A percentile compares a stretch with the other conserved stretches of the same genome.
Conservation (phyloP, 768 basidiomycete species). For the Trichaptum fuscoviolaceum region DNA sequence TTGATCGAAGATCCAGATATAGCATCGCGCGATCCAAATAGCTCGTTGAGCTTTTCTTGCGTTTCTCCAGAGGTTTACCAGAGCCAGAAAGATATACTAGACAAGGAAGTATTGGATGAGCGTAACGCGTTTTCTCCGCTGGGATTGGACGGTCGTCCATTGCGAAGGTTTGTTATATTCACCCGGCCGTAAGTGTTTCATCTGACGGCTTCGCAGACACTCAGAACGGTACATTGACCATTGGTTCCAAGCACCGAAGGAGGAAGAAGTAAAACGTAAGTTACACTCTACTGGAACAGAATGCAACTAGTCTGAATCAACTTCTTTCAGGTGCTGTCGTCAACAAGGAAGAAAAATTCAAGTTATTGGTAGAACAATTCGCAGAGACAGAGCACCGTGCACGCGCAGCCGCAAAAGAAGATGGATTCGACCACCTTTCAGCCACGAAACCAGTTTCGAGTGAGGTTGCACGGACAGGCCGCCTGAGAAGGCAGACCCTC, state of each 20-base stretch:
- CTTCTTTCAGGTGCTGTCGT: background rate
- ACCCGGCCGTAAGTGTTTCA: conserved; percentile 1
- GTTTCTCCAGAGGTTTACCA: conserved; percentile 45
- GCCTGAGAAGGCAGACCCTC: background rate
- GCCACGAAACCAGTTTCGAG: background rate
- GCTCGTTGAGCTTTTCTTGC: conserved; percentile 64
- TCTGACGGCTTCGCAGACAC: conserved; percentile 32
- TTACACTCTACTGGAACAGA: background rate
- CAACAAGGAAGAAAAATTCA: background rate
- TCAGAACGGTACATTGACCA: conserved; percentile 54
- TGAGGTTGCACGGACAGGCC: background rate
- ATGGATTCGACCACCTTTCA: background rate
- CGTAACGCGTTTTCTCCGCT: conserved; percentile 50
- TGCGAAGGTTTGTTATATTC: conserved; percentile 48
- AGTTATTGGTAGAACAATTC: background rate
- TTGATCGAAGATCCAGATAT: conserved; percentile 43
- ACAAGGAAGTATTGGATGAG: conserved; percentile 40
- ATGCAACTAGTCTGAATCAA: no score
- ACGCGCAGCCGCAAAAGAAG: background rate
- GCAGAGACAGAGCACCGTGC: background rate
- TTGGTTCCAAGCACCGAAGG: conserved; percentile 46
- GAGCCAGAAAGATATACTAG: conserved; percentile 46
- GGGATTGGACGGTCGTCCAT: conserved; percentile 50
- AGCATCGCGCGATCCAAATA: conserved; percentile 47
- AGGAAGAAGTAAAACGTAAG: background rate